Conservation (phyloP, 2,329 filamentous ascomycete genomes). For the Phialophora macrospora region DNA sequence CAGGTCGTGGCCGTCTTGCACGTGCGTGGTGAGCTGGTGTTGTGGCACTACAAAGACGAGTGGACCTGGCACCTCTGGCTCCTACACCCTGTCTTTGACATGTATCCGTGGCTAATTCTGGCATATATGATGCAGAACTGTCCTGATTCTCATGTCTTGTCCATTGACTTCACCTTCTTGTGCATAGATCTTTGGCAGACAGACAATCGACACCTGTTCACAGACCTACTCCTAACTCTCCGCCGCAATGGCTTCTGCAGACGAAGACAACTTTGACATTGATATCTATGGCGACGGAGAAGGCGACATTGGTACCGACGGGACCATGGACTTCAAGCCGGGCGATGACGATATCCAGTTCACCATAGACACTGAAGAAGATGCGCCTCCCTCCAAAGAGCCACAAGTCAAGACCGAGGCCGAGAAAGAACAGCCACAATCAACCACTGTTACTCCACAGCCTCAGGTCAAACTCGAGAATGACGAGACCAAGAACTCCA, state of each 20-base stretch:
- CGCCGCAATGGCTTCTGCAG: conserved; percentile 52
- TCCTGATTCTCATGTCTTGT: conserved; percentile 22
- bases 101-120: conserved; percentile 32
- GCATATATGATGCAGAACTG: conserved; percentile 30
- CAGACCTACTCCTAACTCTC: conserved; percentile 12
- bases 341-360: conserved; percentile 35
- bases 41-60: conserved; percentile 3
- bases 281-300: conserved; percentile 69
- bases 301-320: conserved; percentile 43
- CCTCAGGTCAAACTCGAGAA: conserved; percentile 9
- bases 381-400: conserved; percentile 10
- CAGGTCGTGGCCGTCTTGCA: conserved; percentile 10
- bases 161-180: conserved; percentile 28
- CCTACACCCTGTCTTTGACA: conserved; percentile 10
- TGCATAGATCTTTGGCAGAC: conserved; percentile 32
- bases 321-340: conserved; percentile 53
- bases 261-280: conserved; percentile 73
- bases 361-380: conserved; percentile 24
- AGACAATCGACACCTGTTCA: conserved; percentile 31
- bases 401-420: conserved; percentile 12
- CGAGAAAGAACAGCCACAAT: conserved; percentile 11
- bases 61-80: conserved; percentile 10
- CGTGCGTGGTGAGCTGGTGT: conserved; percentile 10
- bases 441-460: conserved; percentile 3
- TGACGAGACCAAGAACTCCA: conserved; percentile 7